Evolutionary conservation across 2,329 filamentous ascomycete species (phyloP), one percentile per base, ranked within the genome.

Genomic region (Cadophora sp.): DNA sequence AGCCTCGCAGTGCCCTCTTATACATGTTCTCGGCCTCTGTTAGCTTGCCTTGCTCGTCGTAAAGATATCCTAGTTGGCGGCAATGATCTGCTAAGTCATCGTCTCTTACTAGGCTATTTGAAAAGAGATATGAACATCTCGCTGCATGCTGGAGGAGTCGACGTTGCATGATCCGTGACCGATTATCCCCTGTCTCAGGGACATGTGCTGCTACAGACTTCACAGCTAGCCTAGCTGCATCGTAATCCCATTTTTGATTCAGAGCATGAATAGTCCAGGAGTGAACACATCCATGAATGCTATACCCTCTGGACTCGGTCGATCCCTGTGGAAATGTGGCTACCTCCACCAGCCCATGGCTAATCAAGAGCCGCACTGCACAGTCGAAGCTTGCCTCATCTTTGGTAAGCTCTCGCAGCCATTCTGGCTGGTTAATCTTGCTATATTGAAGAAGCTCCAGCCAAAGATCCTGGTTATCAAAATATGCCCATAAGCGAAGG

Each of bases 71-170:
- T n/a, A n/a, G n/a, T n/a, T n/a, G n/a, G n/a, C n/a, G n/a, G n/a
- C n/a, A n/a, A n/a, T n/a, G n/a, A n/a, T n/a, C 65, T 71, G 24
- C 27, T 62, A 65, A 46, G 40, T 29, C 43, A 74, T 68, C 46
- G 50, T 68, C 50, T 56, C 9, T 0, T 0, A 7, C 50, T 72
- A 77, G 46, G 76, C 48, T 16, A 0, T 31, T 37, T 65, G 7
- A 48, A 26, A 67, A 4, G 48, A 65, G 60, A 65, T 67, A 53
- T 27, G 22, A 65, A 16, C 50, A 53, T 29, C 50, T 53, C 24
- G 26, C 26, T 53, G 50, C 24, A 53, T 53, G 24, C 50, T 53
- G 24, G 50, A 53, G 50, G 27, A 53, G 50, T 29, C 24, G 50
- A 16, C 50, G 50, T 53, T 53, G 50, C 12, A 19, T 51, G 27